phyloP scores from a whole-genome alignment of 2,329 filamentous ascomycete species.

The Cladorrhinum sp. region DNA sequence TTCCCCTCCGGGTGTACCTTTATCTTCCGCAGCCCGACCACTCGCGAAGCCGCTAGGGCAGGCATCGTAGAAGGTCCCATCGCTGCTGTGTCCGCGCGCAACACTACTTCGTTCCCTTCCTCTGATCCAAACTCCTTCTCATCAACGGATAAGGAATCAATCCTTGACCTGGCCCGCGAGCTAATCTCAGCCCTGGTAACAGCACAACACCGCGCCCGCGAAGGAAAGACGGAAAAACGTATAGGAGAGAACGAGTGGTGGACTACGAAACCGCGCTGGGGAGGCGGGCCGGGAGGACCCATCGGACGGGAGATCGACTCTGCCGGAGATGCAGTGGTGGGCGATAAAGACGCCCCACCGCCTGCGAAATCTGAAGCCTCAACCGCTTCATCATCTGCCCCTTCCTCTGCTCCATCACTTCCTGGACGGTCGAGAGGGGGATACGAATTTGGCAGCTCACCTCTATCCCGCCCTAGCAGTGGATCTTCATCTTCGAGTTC shows the following conservation, averaged over 20 bases:
- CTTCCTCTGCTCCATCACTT: slow-evolving; percentile 12
- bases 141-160: slow-evolving; percentile 46
- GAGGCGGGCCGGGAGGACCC: slow-evolving; percentile 59
- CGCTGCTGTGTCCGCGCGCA: slow-evolving; percentile 57
- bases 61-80: slow-evolving; percentile 62
- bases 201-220: slow-evolving; percentile 60
- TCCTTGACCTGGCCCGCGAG: slow-evolving; percentile 61
- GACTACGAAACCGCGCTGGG: slow-evolving; percentile 59
- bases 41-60: slow-evolving; percentile 57
- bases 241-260: slow-evolving; percentile 62
- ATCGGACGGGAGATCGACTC: slow-evolving; percentile 59
- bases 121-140: neutral
- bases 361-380: slow-evolving; percentile 11
- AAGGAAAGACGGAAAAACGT: slow-evolving; percentile 53
- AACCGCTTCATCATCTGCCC: slow-evolving; percentile 12
- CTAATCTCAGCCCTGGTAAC: slow-evolving; percentile 58
- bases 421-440: neutral
- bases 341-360: slow-evolving; percentile 44
- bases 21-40: slow-evolving; percentile 56
- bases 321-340: slow-evolving; percentile 39
- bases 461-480: slow-evolving; percentile 3
- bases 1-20: slow-evolving; percentile 59
- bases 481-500: slow-evolving; percentile 11
- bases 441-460: neutral
- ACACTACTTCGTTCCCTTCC: slow-evolving; percentile 48